Evolutionary conservation across 129 eudicot species (phyloP).

Genomic region (carrot (Daucus carota)): DH1_v3.0 NC_030382.2:50005501-50006000

Average conservation of each 20-base stretch:
- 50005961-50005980: neutral
- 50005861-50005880: neutral
- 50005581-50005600: neutral
- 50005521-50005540: neutral
- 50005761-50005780: too few relatives aligned
- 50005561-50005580: neutral
- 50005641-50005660: neutral
- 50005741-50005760: too few relatives aligned
- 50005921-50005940: neutral
- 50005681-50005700: neutral
- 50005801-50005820: too few relatives aligned
- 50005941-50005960: constrained; percentile 2
- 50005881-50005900: neutral
- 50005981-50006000: neutral
- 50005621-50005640: neutral
- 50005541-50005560: neutral
- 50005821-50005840: too few relatives aligned
- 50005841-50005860: too few relatives aligned
- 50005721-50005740: too few relatives aligned
- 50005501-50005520: neutral
- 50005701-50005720: neutral
- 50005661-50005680: neutral
- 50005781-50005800: too few relatives aligned
- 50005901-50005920: too few relatives aligned
- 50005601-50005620: neutral